Base-by-base conservation (phyloP, 2,329 filamentous ascomycete species). In the Cladosporium oxysporum region DNA sequence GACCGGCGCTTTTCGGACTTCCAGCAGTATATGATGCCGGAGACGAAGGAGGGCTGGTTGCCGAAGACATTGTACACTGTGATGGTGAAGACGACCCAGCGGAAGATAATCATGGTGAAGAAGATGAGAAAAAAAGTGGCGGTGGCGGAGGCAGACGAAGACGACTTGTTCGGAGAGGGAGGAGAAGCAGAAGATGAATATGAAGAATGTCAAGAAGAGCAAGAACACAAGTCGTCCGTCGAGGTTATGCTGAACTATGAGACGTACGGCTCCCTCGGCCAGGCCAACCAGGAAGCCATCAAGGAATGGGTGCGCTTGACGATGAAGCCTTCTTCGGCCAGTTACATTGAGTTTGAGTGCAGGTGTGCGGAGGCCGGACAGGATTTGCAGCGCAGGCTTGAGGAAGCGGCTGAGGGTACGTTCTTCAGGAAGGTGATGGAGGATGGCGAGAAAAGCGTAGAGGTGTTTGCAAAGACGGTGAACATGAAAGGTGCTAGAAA, bases 41-140 rank as follows among this genome's bases (percentile, higher is more conserved):
- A 47, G 50, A 55, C 26, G 21, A 63, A 63, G 12, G 61, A 55
- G 2, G 61, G 61, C 1, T 63, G 61, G 61, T 26, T 47, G 10
- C 18, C 49, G 21, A 44, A 35, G 33, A 47, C 26, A 10, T 1
- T 57, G 16, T 63, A 31, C 10, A 16, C 26, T 11, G 50, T 63
- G 5, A 7, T n/a, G 1, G 61, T 63, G 23, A 57, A 53, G 49
- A 53, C 5, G 10, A 47, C 41, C 8, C 41, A 47, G 41, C 18
- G 41, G 41, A n/a, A 6, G 41, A 44, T 10, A 7, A 7, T 14
- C 5, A n/a, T n/a, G 37, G 14, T 47, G 4, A 59, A 47, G 8
- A 60, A 60, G 23, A 26, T 11, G 23, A 14, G 7, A 6, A 44
- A 55, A 23, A 11, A 11, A 16, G 23, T 18, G 53, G 2, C 7